These are phyloP conservation scores for Apiospora arundinis DNA, from an alignment of 2,329 filamentous ascomycete species.

Conservation along the genomic window DNA sequence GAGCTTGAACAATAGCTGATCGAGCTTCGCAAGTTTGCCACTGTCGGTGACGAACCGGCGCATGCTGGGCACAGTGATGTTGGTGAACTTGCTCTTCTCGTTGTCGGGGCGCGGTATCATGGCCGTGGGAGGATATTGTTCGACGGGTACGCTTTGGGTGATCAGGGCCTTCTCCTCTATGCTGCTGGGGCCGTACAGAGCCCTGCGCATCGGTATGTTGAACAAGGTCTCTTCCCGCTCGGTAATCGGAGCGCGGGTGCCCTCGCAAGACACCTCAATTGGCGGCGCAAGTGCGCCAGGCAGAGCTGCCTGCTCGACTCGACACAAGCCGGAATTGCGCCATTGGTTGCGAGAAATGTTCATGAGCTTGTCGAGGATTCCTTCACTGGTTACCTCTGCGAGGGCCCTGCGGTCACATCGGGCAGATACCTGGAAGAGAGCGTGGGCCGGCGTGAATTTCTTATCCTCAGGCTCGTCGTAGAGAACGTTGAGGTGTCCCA, in stretches of 20 bases:
- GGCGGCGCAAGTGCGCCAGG: slow-evolving; percentile 86
- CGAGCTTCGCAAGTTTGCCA: slow-evolving; percentile 91
- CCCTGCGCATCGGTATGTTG: slow-evolving; percentile 76
- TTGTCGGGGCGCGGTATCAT: slow-evolving; percentile 81
- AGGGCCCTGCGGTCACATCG: slow-evolving; percentile 71
- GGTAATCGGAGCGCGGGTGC: slow-evolving; percentile 61
- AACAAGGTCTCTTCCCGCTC: slow-evolving; percentile 81
- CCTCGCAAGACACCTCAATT: slow-evolving; percentile 79
- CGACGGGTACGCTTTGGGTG: slow-evolving; percentile 71
- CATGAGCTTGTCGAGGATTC: slow-evolving; percentile 76
- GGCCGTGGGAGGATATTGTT: slow-evolving; percentile 65
- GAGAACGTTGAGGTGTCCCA: slow-evolving; percentile 69
- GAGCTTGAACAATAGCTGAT: slow-evolving; percentile 84
- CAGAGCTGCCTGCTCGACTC: slow-evolving; percentile 81
- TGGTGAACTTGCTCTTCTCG: slow-evolving; percentile 83
- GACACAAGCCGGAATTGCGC: slow-evolving; percentile 72
- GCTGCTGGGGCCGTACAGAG: slow-evolving; percentile 70
- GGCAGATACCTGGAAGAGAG: slow-evolving; percentile 81
- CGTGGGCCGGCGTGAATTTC: slow-evolving; percentile 73
- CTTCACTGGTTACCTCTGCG: slow-evolving; percentile 73
- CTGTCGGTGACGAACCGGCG: slow-evolving; percentile 96
- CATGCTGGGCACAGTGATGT: slow-evolving; percentile 95
- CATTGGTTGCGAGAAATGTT: slow-evolving; percentile 76
- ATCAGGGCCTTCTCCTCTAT: slow-evolving; percentile 77
- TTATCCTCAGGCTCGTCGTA: slow-evolving; percentile 72